phyloP scores from a whole-genome alignment of 768 basidiomycete genomes.

The Galerina marginata region DNA sequence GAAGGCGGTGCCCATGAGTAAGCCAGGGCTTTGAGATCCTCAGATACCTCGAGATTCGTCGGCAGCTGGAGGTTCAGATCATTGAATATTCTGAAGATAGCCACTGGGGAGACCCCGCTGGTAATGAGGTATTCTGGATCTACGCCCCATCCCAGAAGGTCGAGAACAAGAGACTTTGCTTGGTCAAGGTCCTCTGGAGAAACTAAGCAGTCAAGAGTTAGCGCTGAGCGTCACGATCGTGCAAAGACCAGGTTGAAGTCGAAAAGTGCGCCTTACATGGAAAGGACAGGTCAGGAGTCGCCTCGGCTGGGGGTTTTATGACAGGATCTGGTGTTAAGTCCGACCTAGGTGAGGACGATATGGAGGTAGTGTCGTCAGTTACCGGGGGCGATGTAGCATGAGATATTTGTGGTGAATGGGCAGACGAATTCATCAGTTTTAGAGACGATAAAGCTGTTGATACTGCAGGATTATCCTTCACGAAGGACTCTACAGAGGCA shows the following conservation, averaged over 20 bases:
- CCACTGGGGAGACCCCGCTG: constrained; percentile 45
- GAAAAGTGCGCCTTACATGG: constrained; percentile 5
- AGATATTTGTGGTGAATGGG: neutral
- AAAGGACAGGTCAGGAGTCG: neutral
- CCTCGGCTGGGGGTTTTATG: neutral
- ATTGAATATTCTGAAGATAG: constrained; percentile 45
- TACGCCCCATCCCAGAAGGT: constrained; percentile 62
- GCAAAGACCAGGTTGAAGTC: constrained; percentile 1
- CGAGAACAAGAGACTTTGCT: constrained; percentile 54
- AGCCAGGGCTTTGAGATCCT: constrained; percentile 15
- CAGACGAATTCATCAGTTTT: neutral
- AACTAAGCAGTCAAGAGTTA: constrained; percentile 34
- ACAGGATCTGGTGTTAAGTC: neutral
- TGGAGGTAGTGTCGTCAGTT: neutral
- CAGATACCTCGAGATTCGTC: constrained; percentile 24
- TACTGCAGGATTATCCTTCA: neutral
- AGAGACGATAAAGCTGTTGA: neutral
- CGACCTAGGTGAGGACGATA: neutral
- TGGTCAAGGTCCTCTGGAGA: constrained; percentile 45
- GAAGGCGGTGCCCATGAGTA: constrained; percentile 18
- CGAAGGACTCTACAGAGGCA: no score
- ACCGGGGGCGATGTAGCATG: neutral
- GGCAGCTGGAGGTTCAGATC: constrained; percentile 48
- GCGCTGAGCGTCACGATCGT: no score
- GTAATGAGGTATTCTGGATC: constrained; percentile 52